phyloP scores from a whole-genome alignment of 345 rosid genomes.

The Sapria himalayana region DNA sequence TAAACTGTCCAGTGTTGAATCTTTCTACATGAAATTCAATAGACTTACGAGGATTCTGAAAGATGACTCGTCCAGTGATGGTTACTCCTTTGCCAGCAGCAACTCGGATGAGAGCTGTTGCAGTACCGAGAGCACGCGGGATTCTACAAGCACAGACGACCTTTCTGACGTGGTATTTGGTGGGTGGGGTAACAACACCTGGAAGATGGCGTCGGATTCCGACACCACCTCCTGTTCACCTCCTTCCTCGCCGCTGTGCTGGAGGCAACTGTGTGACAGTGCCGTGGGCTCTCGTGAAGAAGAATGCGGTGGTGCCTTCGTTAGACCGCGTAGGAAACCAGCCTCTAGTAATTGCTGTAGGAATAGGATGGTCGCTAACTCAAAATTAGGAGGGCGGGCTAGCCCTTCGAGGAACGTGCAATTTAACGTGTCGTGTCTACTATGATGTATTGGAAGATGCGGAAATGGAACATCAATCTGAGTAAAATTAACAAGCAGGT shows the following conservation, averaged over 20 bases:
- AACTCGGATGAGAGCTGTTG: conserved; percentile 77
- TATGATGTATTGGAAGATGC: too few species aligned
- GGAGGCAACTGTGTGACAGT: conserved; percentile 18
- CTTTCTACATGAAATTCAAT: conserved; percentile 41
- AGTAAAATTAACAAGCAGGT: too few species aligned
- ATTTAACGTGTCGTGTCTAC: conserved; percentile 17
- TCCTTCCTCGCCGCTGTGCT: conserved; percentile 32
- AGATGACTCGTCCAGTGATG: conserved; percentile 80
- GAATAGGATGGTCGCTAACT: conserved; percentile 20
- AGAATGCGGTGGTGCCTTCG: conserved; percentile 19
- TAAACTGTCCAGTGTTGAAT: conserved; percentile 24
- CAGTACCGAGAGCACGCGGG: conserved; percentile 65
- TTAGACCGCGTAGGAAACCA: conserved; percentile 20
- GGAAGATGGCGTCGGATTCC: conserved; percentile 30
- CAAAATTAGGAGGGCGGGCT: conserved; percentile 16
- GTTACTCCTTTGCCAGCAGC: conserved; percentile 59
- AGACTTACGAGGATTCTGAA: conserved; percentile 39
- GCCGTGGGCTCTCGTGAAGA: conserved; percentile 11
- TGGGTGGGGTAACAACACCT: conserved; percentile 30
- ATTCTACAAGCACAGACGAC: conserved; percentile 51
- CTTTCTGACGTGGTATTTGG: conserved; percentile 49
- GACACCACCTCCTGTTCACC: conserved; percentile 37
- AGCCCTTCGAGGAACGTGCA: conserved; percentile 18
- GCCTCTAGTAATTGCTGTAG: conserved; percentile 12
- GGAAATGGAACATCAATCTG: too few species aligned